Percentiles rank a stretch among this genome's conserved stretches.
Conservation (phyloP, 2,329 filamentous ascomycete genomes). For the Trichoderma sp. region DNA sequence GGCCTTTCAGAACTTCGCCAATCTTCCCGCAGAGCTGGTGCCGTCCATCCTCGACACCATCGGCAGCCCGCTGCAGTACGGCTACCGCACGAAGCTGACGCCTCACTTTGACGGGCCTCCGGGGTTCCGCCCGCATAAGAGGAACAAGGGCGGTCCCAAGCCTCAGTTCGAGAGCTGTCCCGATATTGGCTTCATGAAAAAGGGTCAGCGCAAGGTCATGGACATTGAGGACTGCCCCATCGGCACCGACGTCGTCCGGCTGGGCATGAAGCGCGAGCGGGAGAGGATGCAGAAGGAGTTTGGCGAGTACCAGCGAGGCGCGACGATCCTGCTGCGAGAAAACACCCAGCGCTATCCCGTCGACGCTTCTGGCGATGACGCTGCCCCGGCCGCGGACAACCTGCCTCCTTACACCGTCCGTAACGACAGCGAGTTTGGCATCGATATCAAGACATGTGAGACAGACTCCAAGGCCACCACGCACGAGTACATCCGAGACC, state of each 20-base stretch:
- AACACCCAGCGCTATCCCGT: slow-evolving; percentile 70
- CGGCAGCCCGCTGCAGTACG: slow-evolving; percentile 85
- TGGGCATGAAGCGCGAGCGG: slow-evolving; percentile 79
- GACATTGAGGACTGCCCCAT: slow-evolving; percentile 99
- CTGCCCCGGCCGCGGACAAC: slow-evolving; percentile 31
- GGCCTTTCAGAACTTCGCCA: slow-evolving; percentile 88
- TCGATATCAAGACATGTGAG: slow-evolving; percentile 84
- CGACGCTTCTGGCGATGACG: slow-evolving; percentile 30
- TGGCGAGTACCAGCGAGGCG: slow-evolving; percentile 72
- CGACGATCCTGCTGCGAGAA: slow-evolving; percentile 87
- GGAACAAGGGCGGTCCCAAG: slow-evolving; percentile 52
- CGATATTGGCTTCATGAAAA: slow-evolving; percentile 85
- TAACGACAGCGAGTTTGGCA: slow-evolving; percentile 57
- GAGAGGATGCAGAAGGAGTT: slow-evolving; percentile 71
- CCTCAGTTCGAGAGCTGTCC: slow-evolving; percentile 63
- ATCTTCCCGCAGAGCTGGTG: slow-evolving; percentile 72
- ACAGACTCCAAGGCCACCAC: slow-evolving; percentile 81
- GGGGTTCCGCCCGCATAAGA: slow-evolving; percentile 49
- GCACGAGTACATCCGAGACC: slow-evolving; percentile 85
- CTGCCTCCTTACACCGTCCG: slow-evolving; percentile 39
- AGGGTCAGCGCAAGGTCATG: slow-evolving; percentile 75
- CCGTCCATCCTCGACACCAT: slow-evolving; percentile 82
- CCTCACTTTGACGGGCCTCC: slow-evolving; percentile 89
- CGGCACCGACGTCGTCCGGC: slow-evolving; percentile 79
- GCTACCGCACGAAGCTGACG: slow-evolving; percentile 94